These are phyloP conservation scores for Syzygium aromaticum DNA, from an alignment of 345 rosid genomes.

Conservation along the genomic window DNA sequence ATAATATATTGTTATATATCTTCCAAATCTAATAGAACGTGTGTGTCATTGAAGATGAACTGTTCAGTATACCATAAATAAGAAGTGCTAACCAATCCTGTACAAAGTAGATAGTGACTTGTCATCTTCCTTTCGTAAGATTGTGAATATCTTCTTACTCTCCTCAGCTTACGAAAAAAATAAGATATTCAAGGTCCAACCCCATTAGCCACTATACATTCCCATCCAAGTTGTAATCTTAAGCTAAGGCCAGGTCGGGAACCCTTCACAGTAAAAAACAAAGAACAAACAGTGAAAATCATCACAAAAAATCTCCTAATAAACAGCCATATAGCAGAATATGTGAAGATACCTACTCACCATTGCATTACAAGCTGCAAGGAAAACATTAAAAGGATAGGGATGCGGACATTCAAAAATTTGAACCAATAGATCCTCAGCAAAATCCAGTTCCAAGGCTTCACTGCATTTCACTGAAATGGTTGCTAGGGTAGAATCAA, in stretches of 20 bases:
- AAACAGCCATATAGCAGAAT: neutral
- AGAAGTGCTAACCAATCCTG: neutral
- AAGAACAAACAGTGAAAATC: neutral
- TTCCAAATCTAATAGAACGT: neutral
- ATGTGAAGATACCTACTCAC: slow-evolving; percentile 27
- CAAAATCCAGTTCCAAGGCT: slow-evolving; percentile 64
- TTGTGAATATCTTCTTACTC: neutral
- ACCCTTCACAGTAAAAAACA: neutral
- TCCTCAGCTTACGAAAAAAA: neutral
- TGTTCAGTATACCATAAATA: neutral
- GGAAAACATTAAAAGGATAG: slow-evolving; percentile 52
- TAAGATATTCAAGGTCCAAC: neutral
- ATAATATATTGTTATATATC: neutral
- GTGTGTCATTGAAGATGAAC: neutral
- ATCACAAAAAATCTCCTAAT: neutral
- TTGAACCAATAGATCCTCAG: slow-evolving; percentile 61
- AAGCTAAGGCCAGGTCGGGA: neutral
- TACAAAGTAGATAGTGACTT: neutral
- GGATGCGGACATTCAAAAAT: slow-evolving; percentile 33
- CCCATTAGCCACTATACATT: neutral
- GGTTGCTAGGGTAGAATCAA: slow-evolving; percentile 49
- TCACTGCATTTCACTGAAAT: slow-evolving; percentile 56
- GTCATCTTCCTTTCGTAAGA: neutral
- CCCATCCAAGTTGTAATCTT: neutral
- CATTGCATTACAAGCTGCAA: slow-evolving; percentile 52